Evolutionary conservation across 441 rosid genomes (phyloP).

Genomic region (Biscutella auriculata): DNA sequence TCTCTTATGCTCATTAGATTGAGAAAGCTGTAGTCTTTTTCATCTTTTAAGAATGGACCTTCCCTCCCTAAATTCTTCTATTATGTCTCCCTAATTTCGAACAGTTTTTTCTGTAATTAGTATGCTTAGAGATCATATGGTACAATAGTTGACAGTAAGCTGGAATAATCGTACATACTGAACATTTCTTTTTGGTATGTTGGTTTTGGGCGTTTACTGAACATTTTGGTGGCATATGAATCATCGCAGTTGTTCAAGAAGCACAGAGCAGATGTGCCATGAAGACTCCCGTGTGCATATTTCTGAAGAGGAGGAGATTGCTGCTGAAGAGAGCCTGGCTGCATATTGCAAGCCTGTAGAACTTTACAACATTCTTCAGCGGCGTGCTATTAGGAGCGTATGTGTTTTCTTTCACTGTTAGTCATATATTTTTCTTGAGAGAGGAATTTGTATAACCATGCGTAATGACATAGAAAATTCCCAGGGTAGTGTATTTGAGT

Average conservation of each 20-base stretch:
- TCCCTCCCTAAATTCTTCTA: not conserved
- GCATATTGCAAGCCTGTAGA: conserved; percentile 94
- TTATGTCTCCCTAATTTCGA: not conserved
- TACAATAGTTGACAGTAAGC: not conserved
- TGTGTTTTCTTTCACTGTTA: not conserved
- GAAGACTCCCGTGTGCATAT: conserved; percentile 64
- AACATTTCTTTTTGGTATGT: not conserved
- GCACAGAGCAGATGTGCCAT: conserved; percentile 85
- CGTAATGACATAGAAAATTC: not conserved
- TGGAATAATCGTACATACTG: not conserved
- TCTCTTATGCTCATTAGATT: no score
- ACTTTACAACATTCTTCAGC: conserved; percentile 85
- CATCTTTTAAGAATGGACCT: not conserved
- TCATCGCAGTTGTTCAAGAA: conserved; percentile 59
- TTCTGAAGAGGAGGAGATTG: conserved; percentile 77
- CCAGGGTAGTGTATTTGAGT: not conserved
- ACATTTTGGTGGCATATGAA: not conserved
- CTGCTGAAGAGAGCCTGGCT: conserved; percentile 79
- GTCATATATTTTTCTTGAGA: not conserved
- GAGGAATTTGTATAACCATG: not conserved
- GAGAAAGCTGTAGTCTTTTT: no score
- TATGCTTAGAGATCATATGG: not conserved
- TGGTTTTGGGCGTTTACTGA: not conserved
- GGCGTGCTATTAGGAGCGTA: conserved; percentile 75
- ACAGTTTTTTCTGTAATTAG: not conserved